Percentiles rank a stretch among this genome's conserved stretches.
These are phyloP conservation scores for Adiantum capillusveneris DNA, from an alignment of 75 land plant species.

Conservation along the genomic window DNA sequence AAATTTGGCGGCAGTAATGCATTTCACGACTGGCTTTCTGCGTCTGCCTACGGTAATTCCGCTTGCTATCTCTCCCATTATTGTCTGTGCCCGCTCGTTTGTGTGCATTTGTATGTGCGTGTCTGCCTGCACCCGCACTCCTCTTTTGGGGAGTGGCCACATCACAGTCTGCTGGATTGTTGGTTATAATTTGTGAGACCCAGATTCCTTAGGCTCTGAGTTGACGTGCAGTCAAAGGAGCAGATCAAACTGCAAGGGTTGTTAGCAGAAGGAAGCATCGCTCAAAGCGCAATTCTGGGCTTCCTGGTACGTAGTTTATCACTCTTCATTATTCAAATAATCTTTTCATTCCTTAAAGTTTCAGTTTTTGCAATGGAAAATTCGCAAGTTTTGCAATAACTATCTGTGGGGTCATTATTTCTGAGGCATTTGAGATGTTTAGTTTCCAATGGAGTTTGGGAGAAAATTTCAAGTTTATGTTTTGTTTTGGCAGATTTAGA, in stretches of 20 bases:
- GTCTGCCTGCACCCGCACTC: background rate
- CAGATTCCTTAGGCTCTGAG: background rate
- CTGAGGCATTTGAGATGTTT: too few species aligned
- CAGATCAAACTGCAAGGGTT: constrained; percentile 2
- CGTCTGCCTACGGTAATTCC: constrained; percentile 1
- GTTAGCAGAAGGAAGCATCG: constrained; percentile 1
- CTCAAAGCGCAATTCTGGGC: background rate
- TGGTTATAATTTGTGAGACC: background rate
- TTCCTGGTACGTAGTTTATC: background rate
- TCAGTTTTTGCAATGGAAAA: too few species aligned
- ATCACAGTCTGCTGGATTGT: background rate
- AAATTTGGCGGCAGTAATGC: background rate
- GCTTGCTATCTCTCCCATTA: background rate
- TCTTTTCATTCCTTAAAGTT: too few species aligned
- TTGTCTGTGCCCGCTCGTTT: background rate
- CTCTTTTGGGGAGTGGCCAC: background rate
- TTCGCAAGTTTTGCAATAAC: too few species aligned
- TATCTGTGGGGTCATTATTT: too few species aligned
- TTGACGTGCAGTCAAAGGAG: background rate
- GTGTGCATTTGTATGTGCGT: background rate
- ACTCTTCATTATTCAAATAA: too few species aligned
- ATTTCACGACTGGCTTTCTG: background rate
- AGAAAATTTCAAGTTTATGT: too few species aligned
- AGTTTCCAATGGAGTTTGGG: too few species aligned
- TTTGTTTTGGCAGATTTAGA: background rate